Percentiles rank a stretch among this genome's conserved stretches.
These are phyloP conservation scores for Penicillium psychrosexuale DNA, from an alignment of 2,329 filamentous ascomycete species.

Conservation along the genomic window DNA sequence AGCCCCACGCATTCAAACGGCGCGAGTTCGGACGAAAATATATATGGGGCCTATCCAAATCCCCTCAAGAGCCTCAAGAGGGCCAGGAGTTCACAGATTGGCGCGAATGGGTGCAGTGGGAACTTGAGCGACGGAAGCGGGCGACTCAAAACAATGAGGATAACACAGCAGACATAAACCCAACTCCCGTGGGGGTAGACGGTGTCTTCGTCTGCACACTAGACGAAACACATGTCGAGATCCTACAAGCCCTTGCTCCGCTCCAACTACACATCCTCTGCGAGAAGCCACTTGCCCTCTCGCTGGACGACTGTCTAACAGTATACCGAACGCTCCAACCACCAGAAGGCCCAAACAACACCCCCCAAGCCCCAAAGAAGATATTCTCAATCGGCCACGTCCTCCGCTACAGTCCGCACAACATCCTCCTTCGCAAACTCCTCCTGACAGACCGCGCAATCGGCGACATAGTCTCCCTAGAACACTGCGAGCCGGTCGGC, in stretches of 20 bases:
- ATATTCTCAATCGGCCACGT: slow-evolving; percentile 95
- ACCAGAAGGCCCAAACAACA: slow-evolving; percentile 15
- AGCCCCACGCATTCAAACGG: slow-evolving; percentile 76
- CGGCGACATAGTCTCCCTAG: slow-evolving; percentile 79
- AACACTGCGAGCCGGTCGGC: slow-evolving; percentile 91
- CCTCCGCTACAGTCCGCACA: slow-evolving; percentile 87
- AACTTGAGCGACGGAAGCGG: slow-evolving; percentile 57
- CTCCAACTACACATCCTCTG: slow-evolving; percentile 79
- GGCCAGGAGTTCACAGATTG: slow-evolving; percentile 72
- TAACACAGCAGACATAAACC: slow-evolving; percentile 29
- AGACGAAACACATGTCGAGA: slow-evolving; percentile 83
- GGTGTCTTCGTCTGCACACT: slow-evolving; percentile 71
- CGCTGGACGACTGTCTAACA: slow-evolving; percentile 69
- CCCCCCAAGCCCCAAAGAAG: slow-evolving; percentile 29
- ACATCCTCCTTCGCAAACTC: slow-evolving; percentile 75
- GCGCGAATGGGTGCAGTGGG: slow-evolving; percentile 72
- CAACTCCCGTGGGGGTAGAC: slow-evolving; percentile 56
- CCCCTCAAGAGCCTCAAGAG: slow-evolving; percentile 51
- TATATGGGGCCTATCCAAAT: slow-evolving; percentile 60
- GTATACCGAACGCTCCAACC: slow-evolving; percentile 53
- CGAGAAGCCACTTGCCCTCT: slow-evolving; percentile 89
- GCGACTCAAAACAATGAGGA: slow-evolving; percentile 25
- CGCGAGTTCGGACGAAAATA: slow-evolving; percentile 65
- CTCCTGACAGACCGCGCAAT: slow-evolving; percentile 72
- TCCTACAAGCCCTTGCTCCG: slow-evolving; percentile 69